Evolutionary conservation across 495 filamentous ascomycete genomes (phyloP).

Genomic region (Aspergillus diversus): DNA sequence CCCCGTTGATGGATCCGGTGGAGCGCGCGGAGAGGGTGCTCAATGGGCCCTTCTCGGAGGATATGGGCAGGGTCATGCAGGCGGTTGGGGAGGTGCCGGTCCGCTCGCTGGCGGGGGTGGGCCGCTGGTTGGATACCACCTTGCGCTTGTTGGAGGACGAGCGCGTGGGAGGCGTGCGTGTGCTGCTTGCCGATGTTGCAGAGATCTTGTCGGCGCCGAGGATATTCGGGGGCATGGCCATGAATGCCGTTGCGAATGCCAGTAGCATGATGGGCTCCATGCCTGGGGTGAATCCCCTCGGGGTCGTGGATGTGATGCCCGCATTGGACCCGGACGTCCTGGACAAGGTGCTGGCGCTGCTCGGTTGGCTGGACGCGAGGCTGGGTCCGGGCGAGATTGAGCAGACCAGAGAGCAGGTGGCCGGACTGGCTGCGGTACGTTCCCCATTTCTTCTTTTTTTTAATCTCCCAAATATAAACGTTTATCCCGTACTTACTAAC

Average conservation of each 20-base stretch:
- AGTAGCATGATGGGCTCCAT: not conserved
- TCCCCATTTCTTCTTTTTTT: not conserved
- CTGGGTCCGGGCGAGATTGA: slow-evolving; percentile 24
- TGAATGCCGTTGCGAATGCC: not conserved
- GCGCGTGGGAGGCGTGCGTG: not conserved
- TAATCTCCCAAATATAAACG: not conserved
- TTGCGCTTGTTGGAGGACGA: not conserved
- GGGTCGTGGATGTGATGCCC: not conserved
- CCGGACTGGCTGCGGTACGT: not conserved
- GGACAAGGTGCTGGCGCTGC: not conserved
- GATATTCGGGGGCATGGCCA: not conserved
- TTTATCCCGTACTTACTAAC: not conserved
- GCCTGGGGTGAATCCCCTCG: not conserved
- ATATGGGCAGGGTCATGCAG: not conserved
- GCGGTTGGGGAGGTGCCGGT: not conserved
- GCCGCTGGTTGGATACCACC: not conserved
- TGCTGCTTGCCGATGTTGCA: not conserved
- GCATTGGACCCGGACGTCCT: not conserved
- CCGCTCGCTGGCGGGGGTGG: not conserved
- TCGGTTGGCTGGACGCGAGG: slow-evolving; percentile 35
- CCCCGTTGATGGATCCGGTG: not conserved
- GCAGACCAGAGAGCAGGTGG: not conserved
- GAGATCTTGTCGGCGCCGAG: not conserved
- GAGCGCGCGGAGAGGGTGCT: not conserved
- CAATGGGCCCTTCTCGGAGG: not conserved